phyloP scores from a whole-genome alignment of 2,329 filamentous ascomycete genomes.

The Sporothrix humicola region DNA sequence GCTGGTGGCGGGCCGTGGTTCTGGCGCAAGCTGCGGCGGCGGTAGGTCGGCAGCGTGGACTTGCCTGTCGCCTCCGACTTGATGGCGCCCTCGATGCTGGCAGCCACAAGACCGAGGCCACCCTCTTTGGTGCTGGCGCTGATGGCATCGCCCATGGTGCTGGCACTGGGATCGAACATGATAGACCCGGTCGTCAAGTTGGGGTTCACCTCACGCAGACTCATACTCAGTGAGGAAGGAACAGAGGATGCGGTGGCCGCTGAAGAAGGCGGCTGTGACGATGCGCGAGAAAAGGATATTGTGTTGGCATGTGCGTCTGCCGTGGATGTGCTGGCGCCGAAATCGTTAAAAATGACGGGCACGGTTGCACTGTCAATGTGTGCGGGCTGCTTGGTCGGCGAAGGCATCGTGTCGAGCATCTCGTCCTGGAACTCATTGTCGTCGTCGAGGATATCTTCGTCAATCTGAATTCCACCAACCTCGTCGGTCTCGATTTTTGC shows the following conservation, averaged over 20 bases:
- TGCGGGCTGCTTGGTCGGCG: slow-evolving; percentile 44
- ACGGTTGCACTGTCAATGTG: slow-evolving; percentile 23
- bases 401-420: slow-evolving; percentile 37
- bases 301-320: slow-evolving; percentile 20
- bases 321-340: slow-evolving; percentile 33
- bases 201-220: slow-evolving; percentile 63
- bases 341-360: slow-evolving; percentile 41
- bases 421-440: slow-evolving; percentile 30
- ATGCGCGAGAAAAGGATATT: slow-evolving; percentile 10
- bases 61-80: slow-evolving; percentile 40
- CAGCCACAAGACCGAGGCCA: background rate
- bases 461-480: background rate
- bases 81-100: slow-evolving; percentile 16
- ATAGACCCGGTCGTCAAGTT: slow-evolving; percentile 48
- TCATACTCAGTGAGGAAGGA: slow-evolving; percentile 46
- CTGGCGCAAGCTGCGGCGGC: slow-evolving; percentile 50
- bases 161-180: slow-evolving; percentile 52
- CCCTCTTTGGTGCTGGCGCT: background rate
- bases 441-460: slow-evolving; percentile 4
- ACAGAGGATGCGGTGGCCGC: slow-evolving; percentile 24
- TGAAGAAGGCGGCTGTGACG: slow-evolving; percentile 25
- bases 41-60: slow-evolving; percentile 53
- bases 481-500: background rate
- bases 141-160: slow-evolving; percentile 43
- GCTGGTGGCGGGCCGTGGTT: slow-evolving; percentile 39